Percentiles rank a stretch among this genome's conserved stretches.
Evolutionary conservation across 2,329 filamentous ascomycete species (phyloP).

Genomic region (Hypoxylon sp.): DNA sequence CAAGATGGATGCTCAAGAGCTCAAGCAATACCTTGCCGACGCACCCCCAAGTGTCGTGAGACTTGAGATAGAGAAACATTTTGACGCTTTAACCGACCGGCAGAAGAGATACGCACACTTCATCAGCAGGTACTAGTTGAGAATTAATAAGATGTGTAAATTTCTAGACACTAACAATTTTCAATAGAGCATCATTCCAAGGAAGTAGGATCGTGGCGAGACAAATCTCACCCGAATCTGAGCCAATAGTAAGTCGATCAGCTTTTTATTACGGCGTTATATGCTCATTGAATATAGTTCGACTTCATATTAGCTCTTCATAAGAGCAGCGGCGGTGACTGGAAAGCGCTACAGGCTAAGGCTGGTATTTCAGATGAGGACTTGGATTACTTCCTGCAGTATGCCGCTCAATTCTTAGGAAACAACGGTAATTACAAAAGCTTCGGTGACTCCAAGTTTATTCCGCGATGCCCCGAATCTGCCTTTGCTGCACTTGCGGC

Average conservation of each 20-base stretch:
- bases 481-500: constrained; percentile 76
- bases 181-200: constrained; percentile 77
- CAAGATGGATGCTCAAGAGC: constrained; percentile 72
- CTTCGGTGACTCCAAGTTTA: constrained; percentile 88
- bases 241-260: constrained; percentile 68
- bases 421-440: constrained; percentile 90
- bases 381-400: constrained; percentile 79
- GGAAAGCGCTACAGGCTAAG: constrained; percentile 76
- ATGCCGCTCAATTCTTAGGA: constrained; percentile 82
- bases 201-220: constrained; percentile 84
- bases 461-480: constrained; percentile 77
- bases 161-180: constrained; percentile 22
- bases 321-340: constrained; percentile 77
- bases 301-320: constrained; percentile 84
- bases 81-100: constrained; percentile 80
- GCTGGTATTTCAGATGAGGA: constrained; percentile 75
- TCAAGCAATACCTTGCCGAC: constrained; percentile 89
- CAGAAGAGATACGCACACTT: constrained; percentile 94
- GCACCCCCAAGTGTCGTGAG: constrained; percentile 89
- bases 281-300: constrained; percentile 61
- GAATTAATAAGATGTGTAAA: neutral
- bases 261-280: neutral
- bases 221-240: constrained; percentile 86
- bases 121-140: constrained; percentile 76
- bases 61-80: constrained; percentile 93